Conservation (phyloP, 2,329 filamentous ascomycete genomes). For the Pestalotiopsis sp. region DNA sequence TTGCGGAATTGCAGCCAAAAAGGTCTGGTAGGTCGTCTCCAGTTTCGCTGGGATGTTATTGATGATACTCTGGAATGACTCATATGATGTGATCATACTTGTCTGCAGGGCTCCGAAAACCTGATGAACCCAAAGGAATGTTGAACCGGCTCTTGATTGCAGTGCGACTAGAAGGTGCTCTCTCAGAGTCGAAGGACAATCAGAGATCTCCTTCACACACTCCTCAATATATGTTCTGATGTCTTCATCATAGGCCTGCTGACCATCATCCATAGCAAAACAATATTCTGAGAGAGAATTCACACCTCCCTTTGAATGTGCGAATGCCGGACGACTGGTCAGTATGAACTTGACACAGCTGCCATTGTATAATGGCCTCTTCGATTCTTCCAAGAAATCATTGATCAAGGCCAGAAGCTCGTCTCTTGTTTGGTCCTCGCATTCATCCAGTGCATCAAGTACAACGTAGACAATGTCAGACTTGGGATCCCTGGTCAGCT, state of each 20-base stretch:
- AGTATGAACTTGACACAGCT: conserved; percentile 33
- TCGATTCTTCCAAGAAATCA: conserved; percentile 18
- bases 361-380: conserved; percentile 11
- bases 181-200: conserved; percentile 24
- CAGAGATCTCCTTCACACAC: conserved; percentile 31
- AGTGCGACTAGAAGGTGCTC: conserved; percentile 29
- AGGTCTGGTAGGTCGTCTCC: conserved; percentile 29
- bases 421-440: conserved; percentile 27
- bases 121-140: conserved; percentile 39
- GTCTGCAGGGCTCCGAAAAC: conserved; percentile 34
- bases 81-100: conserved; percentile 21
- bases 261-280: conserved; percentile 22
- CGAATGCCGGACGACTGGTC: conserved; percentile 30
- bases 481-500: conserved; percentile 29
- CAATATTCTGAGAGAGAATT: conserved; percentile 6
- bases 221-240: conserved; percentile 31
- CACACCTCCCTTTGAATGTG: conserved; percentile 4
- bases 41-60: conserved; percentile 30
- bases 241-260: conserved; percentile 26
- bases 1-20: conserved; percentile 26
- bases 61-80: conserved; percentile 30
- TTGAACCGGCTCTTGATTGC: conserved; percentile 31
- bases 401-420: conserved; percentile 26
- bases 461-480: conserved; percentile 30
- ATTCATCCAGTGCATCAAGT: conserved; percentile 40